Evolutionary conservation across 2,329 filamentous ascomycete genomes (phyloP).

Genomic region (Exophiala aquamarina): DNA sequence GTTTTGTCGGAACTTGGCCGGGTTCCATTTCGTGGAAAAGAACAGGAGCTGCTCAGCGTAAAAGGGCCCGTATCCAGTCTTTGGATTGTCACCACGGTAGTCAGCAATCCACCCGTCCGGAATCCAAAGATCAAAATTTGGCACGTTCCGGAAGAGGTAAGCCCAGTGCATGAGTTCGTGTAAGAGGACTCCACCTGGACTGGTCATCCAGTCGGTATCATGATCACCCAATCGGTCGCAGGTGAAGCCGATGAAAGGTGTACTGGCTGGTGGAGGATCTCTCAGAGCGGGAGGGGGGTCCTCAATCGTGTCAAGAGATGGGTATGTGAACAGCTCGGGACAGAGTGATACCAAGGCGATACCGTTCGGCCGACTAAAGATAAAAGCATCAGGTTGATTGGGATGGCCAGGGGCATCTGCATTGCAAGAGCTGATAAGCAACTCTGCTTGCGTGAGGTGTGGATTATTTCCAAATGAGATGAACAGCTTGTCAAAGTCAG

Average conservation of each 20-base stretch:
- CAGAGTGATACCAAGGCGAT: background rate
- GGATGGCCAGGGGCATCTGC: too few relatives aligned
- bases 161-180: slow-evolving; percentile 16
- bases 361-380: too few relatives aligned
- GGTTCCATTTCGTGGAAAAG: background rate
- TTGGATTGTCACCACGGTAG: background rate
- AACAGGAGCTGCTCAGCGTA: background rate
- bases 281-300: background rate
- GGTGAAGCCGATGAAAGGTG: slow-evolving; percentile 2
- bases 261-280: background rate
- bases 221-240: slow-evolving; percentile 7
- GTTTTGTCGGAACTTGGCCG: background rate
- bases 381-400: too few relatives aligned
- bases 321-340: background rate
- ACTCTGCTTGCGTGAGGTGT: too few relatives aligned
- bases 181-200: slow-evolving; percentile 5
- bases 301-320: slow-evolving; percentile 1
- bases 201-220: slow-evolving; percentile 12
- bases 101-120: slow-evolving; percentile 4
- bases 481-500: slow-evolving; percentile 7
- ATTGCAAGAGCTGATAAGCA: too few relatives aligned
- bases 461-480: slow-evolving; percentile 7
- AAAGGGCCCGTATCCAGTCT: background rate
- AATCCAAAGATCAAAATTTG: slow-evolving; percentile 3
- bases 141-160: slow-evolving; percentile 4